phyloP scores from a whole-genome alignment of 2,329 filamentous ascomycete species.

The Metarhizium humberi region DNA sequence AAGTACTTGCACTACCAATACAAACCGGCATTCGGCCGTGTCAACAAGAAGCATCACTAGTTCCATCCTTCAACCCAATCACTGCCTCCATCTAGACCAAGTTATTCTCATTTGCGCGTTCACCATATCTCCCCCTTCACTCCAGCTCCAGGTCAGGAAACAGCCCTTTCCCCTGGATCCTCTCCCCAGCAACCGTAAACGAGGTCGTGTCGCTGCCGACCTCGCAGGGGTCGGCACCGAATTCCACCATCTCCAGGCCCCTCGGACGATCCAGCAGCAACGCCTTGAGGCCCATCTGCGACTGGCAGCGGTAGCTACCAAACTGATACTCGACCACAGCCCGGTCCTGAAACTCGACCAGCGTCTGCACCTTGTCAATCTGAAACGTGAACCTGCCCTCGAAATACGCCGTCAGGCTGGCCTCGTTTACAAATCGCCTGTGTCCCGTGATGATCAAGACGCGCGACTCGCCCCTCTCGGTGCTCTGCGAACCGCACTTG shows the following conservation, averaged over 20 bases:
- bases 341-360: slow-evolving; percentile 17
- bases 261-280: slow-evolving; percentile 24
- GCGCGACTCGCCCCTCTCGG: slow-evolving; percentile 27
- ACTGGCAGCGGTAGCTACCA: slow-evolving; percentile 45
- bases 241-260: slow-evolving; percentile 28
- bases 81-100: no score
- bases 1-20: neutral
- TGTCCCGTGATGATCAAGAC: slow-evolving; percentile 42
- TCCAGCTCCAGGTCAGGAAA: neutral
- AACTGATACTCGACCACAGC: slow-evolving; percentile 41
- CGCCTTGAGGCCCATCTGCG: slow-evolving; percentile 36
- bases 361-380: slow-evolving; percentile 30
- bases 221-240: slow-evolving; percentile 28
- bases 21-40: neutral
- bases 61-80: no score
- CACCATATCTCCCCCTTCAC: no score
- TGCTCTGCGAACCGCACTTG: slow-evolving; percentile 24
- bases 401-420: slow-evolving; percentile 31
- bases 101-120: no score
- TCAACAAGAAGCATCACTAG: no score
- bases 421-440: slow-evolving; percentile 31
- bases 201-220: slow-evolving; percentile 21
- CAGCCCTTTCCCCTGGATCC: slow-evolving; percentile 23
- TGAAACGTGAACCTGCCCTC: slow-evolving; percentile 33
- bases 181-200: slow-evolving; percentile 21